Conservation (phyloP, 768 basidiomycete species). For the Podaxis sp. region DNA sequence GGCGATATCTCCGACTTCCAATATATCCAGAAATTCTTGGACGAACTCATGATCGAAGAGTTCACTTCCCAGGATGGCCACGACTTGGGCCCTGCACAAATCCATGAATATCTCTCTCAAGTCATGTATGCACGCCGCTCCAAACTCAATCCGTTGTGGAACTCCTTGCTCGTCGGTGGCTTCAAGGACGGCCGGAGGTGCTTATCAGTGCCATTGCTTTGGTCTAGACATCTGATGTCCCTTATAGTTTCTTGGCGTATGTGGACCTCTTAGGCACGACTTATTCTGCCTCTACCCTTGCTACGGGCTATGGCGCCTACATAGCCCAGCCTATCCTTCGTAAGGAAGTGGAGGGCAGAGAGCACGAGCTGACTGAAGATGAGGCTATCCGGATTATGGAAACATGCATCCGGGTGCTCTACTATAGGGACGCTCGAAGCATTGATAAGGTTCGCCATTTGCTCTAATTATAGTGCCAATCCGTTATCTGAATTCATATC, state of each 20-base stretch:
- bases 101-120: conserved; percentile 89
- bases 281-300: conserved; percentile 88
- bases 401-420: conserved; percentile 89
- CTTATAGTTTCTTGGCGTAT: conserved; percentile 80
- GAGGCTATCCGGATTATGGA: conserved; percentile 78
- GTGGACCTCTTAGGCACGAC: conserved; percentile 98
- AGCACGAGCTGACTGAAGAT: conserved; percentile 71
- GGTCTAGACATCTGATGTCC: not conserved
- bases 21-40: conserved; percentile 78
- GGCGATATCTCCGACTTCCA: conserved; percentile 99
- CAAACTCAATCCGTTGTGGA: conserved; percentile 95
- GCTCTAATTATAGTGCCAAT: not conserved
- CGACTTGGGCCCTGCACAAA: conserved; percentile 78
- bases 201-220: conserved; percentile 16
- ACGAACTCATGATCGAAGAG: conserved; percentile 77
- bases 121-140: conserved; percentile 88
- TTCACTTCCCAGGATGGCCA: conserved; percentile 82
- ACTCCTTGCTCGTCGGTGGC: conserved; percentile 89
- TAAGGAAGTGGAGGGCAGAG: conserved; percentile 82
- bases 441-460: conserved; percentile 74
- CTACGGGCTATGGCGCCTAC: conserved; percentile 91
- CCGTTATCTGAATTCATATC: not conserved
- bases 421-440: conserved; percentile 94
- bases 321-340: conserved; percentile 93
- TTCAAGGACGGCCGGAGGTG: conserved; percentile 82